phyloP scores from a whole-genome alignment of 306 rosid species.

The Psophocarpus tetragonolobus region DNA sequence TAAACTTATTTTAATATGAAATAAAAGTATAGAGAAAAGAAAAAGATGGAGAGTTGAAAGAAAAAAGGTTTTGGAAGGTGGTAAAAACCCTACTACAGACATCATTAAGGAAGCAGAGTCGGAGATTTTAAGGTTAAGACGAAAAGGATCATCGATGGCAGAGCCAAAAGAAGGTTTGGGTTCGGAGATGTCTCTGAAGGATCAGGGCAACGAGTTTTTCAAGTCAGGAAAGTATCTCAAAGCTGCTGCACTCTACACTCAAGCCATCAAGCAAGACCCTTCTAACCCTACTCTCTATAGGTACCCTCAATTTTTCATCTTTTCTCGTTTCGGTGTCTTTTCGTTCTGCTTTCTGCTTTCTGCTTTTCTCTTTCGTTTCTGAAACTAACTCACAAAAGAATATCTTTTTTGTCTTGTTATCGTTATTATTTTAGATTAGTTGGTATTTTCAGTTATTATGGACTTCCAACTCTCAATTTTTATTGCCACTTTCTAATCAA shows the following conservation, averaged over 20 bases:
- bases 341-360: constrained; percentile 21
- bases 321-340: not conserved
- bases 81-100: constrained; percentile 35
- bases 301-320: constrained; percentile 39
- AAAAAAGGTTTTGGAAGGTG: not conserved
- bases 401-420: not conserved
- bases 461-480: not conserved
- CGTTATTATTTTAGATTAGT: not conserved
- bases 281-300: constrained; percentile 86
- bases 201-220: constrained; percentile 87
- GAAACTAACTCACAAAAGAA: not conserved
- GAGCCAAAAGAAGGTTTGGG: constrained; percentile 52
- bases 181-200: constrained; percentile 65
- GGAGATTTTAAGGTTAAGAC: not conserved
- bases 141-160: constrained; percentile 50
- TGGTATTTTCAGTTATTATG: not conserved
- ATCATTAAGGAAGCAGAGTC: not conserved
- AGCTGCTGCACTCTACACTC: constrained; percentile 97
- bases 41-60: not conserved
- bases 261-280: constrained; percentile 94
- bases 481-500: not conserved
- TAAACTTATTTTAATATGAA: not conserved
- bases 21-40: not conserved
- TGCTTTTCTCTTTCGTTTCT: not conserved
- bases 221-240: constrained; percentile 89